Percentiles rank a stretch among this genome's conserved stretches.
These are phyloP conservation scores for Triglochin maritima DNA, from an alignment of 106 monocot genomes.

Conservation along the genomic window DNA sequence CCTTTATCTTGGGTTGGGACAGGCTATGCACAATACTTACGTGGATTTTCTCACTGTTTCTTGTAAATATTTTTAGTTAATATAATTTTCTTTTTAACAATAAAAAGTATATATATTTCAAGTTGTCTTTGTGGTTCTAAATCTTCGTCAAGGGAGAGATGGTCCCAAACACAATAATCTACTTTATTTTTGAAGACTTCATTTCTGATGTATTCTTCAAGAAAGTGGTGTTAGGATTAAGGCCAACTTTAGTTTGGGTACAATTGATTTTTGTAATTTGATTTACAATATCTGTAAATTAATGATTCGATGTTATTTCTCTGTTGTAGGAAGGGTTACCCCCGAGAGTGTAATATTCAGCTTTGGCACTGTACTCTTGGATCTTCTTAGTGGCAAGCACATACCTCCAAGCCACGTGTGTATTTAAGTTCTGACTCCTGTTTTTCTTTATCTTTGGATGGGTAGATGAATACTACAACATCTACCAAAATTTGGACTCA, in stretches of 20 bases:
- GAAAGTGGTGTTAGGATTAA: background rate
- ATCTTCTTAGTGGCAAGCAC: conserved; percentile 77
- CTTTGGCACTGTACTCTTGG: conserved; percentile 62
- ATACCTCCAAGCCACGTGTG: conserved; percentile 67
- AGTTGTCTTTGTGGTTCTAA: background rate
- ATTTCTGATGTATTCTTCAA: background rate
- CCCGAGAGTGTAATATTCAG: conserved; percentile 70
- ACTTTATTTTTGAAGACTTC: background rate
- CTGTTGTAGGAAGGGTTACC: conserved; percentile 51
- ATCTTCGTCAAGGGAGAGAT: background rate
- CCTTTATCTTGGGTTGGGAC: too few relatives aligned
- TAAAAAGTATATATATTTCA: background rate
- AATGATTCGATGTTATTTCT: background rate
- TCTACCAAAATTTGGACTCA: background rate
- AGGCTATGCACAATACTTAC: too few relatives aligned
- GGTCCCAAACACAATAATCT: background rate
- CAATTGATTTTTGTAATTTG: background rate
- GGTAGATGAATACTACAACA: background rate
- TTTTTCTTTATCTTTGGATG: background rate
- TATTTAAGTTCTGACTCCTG: background rate
- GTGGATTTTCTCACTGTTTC: too few relatives aligned
- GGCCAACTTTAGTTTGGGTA: background rate
- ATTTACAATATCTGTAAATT: background rate
- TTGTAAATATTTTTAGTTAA: background rate
- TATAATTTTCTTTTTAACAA: background rate